Percentiles rank a stretch among this genome's conserved stretches.
These are phyloP conservation scores for Trichoderma orchidacearum DNA, from an alignment of 495 filamentous ascomycete species.

Conservation along the genomic window DNA sequence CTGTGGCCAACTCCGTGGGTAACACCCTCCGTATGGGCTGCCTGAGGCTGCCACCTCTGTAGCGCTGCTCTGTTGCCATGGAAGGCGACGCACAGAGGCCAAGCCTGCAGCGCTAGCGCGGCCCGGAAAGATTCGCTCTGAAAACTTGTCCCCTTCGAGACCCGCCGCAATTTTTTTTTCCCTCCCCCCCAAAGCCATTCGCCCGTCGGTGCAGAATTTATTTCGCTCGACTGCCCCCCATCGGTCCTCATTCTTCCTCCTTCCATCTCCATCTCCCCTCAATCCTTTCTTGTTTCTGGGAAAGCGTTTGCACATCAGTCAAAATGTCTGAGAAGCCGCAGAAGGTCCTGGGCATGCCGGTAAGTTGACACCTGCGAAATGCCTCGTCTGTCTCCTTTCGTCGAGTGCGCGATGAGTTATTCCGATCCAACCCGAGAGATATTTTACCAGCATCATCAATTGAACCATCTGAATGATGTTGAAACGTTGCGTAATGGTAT, in stretches of 20 bases:
- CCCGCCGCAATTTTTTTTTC: slow-evolving; percentile 31
- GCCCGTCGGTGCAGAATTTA: slow-evolving; percentile 7
- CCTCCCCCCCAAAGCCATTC: slow-evolving; percentile 17
- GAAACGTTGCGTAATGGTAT: neutral
- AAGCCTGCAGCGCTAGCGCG: slow-evolving; percentile 2
- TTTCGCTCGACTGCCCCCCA: slow-evolving; percentile 8
- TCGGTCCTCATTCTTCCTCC: slow-evolving; percentile 11
- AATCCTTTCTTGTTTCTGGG: slow-evolving; percentile 20
- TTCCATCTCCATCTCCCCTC: slow-evolving; percentile 18
- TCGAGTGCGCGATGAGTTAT: neutral
- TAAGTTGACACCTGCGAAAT: slow-evolving; percentile 27
- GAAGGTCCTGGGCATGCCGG: slow-evolving; percentile 78
- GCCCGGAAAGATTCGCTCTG: slow-evolving; percentile 22
- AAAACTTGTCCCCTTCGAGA: slow-evolving; percentile 20
- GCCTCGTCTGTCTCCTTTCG: slow-evolving; percentile 4
- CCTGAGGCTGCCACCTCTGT: neutral
- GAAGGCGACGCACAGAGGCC: neutral
- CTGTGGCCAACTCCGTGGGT: neutral
- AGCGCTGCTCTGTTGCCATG: slow-evolving; percentile 4
- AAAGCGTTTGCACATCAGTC: slow-evolving; percentile 30
- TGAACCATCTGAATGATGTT: neutral
- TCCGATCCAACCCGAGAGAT: neutral
- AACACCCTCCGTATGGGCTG: neutral
- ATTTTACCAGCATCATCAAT: neutral
- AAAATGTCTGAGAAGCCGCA: slow-evolving; percentile 45